These are phyloP conservation scores for Cinnamomum micranthum DNA, from an alignment of 164 flowering plant genomes.

Conservation along the genomic window DNA sequence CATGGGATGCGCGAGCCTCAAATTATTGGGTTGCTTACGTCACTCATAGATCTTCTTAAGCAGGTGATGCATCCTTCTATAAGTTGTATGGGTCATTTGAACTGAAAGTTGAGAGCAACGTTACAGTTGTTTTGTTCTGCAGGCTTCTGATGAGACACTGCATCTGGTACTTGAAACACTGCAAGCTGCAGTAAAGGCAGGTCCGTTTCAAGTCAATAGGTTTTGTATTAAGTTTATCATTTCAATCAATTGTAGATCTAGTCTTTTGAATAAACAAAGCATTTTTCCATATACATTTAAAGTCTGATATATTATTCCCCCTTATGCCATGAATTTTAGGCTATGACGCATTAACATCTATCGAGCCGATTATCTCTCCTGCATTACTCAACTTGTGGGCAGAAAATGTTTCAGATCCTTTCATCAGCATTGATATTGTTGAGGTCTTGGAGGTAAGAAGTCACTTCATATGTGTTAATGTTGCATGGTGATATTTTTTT, in stretches of 20 bases:
- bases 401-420: conserved; percentile 81
- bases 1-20: conserved; percentile 46
- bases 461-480: neutral
- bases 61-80: conserved; percentile 39
- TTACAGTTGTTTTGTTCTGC: conserved; percentile 16
- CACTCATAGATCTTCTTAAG: conserved; percentile 73
- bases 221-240: neutral
- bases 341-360: conserved; percentile 43
- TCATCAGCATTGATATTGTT: conserved; percentile 78
- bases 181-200: conserved; percentile 71
- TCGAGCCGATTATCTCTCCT: conserved; percentile 77
- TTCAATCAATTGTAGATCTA: neutral
- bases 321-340: conserved; percentile 39
- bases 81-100: neutral
- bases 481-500: neutral
- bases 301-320: conserved; percentile 2
- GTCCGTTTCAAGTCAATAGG: conserved; percentile 26
- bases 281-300: neutral
- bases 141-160: conserved; percentile 93
- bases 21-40: conserved; percentile 59
- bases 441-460: conserved; percentile 80
- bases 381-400: conserved; percentile 78
- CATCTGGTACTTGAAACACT: conserved; percentile 90
- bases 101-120: neutral
- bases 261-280: neutral